Conservation (phyloP, 768 basidiomycete species). For the Kondoa malvinella region DNA sequence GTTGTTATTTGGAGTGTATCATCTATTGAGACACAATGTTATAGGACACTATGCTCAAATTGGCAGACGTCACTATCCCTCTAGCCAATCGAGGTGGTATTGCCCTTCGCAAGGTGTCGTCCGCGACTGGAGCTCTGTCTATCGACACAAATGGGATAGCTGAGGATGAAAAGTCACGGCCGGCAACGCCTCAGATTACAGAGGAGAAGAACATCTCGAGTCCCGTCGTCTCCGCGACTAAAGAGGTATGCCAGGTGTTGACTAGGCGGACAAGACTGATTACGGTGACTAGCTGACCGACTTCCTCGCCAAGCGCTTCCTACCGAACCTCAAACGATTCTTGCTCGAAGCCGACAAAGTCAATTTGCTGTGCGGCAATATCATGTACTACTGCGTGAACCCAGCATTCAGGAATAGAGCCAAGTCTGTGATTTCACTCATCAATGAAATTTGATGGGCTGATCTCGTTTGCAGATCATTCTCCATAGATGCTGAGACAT, state of each 20-base stretch:
- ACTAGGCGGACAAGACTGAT: no score
- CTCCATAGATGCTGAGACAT: conserved; percentile 52
- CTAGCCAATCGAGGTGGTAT: conserved; percentile 49
- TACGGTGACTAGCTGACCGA: conserved; percentile 62
- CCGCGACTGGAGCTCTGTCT: not conserved
- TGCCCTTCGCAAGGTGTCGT: conserved; percentile 11
- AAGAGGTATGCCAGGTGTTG: not conserved
- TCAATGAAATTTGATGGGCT: not conserved
- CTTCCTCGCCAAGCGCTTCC: conserved; percentile 50
- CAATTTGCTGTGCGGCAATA: conserved; percentile 56
- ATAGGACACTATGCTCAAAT: conserved; percentile 61
- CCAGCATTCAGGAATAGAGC: conserved; percentile 63
- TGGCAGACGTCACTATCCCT: conserved; percentile 60
- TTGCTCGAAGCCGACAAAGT: conserved; percentile 72
- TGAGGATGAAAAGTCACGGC: conserved; percentile 3
- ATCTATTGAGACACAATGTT: not conserved
- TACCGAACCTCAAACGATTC: conserved; percentile 63
- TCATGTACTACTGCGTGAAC: conserved; percentile 64
- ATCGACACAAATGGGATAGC: not conserved
- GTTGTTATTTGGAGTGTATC: not conserved
- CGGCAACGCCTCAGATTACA: not conserved
- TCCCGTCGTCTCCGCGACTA: not conserved
- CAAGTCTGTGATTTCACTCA: conserved; percentile 38
- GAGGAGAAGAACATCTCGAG: no score
- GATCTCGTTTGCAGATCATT: conserved; percentile 41